These are phyloP conservation scores for Sistotremastrum suecicum DNA, from an alignment of 768 basidiomycete species.

Conservation along the genomic window DNA sequence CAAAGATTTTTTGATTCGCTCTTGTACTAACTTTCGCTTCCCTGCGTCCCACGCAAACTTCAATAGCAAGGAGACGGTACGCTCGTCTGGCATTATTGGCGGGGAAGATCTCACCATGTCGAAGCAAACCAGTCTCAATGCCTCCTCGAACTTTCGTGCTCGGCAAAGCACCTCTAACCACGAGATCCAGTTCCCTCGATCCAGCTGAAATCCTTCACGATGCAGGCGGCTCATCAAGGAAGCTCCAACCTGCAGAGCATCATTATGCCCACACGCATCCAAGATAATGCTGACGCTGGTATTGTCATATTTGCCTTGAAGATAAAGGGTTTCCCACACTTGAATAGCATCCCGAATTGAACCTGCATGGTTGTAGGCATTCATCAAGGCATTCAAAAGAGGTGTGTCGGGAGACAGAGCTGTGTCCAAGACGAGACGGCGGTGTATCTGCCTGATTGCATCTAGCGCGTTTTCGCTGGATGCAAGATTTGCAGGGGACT, in stretches of 20 bases:
- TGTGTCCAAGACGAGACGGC: constrained; percentile 64
- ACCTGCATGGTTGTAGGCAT: constrained; percentile 71
- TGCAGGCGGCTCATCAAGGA: constrained; percentile 40
- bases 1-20: constrained; percentile 4
- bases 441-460: constrained; percentile 53
- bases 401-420: constrained; percentile 54
- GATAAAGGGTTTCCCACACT: constrained; percentile 66
- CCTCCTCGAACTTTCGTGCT: constrained; percentile 48
- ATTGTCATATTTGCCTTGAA: constrained; percentile 42
- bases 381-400: constrained; percentile 79
- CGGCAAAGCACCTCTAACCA: constrained; percentile 84
- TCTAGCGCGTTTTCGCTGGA: constrained; percentile 10
- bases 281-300: constrained; percentile 69
- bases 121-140: constrained; percentile 43
- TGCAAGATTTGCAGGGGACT: not conserved
- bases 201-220: constrained; percentile 35
- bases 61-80: constrained; percentile 37
- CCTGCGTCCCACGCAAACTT: constrained; percentile 22
- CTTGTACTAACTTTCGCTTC: constrained; percentile 4
- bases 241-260: constrained; percentile 34
- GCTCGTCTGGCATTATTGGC: constrained; percentile 32
- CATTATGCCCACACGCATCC: constrained; percentile 65
- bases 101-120: constrained; percentile 42
- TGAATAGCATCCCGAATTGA: constrained; percentile 57
- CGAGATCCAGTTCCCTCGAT: constrained; percentile 62